Percentiles rank a stretch among this genome's conserved stretches.
These are phyloP conservation scores for Starmera pachycereana DNA, from an alignment of 805 yeast genomes.

Conservation along the genomic window DNA sequence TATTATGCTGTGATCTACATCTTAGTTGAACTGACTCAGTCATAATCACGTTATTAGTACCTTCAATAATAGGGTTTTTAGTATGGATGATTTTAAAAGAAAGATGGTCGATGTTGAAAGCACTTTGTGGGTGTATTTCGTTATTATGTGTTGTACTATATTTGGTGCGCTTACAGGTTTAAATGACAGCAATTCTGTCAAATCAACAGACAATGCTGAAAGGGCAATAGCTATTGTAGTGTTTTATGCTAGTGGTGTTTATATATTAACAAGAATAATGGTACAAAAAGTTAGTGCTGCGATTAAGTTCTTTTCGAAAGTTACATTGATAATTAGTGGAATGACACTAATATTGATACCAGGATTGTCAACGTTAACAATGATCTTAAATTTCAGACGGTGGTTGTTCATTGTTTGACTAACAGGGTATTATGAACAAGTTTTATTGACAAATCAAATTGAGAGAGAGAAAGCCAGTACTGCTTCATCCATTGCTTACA, in stretches of 20 bases:
- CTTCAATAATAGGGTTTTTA: slow-evolving; percentile 62
- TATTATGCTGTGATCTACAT: too few relatives aligned
- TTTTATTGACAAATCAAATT: slow-evolving; percentile 67
- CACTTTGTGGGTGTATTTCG: slow-evolving; percentile 56
- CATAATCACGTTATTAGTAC: slow-evolving; percentile 72
- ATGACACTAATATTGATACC: slow-evolving; percentile 46
- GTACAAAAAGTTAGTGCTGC: too few relatives aligned
- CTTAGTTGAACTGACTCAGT: too few relatives aligned
- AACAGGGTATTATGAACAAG: too few relatives aligned
- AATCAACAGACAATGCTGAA: too few relatives aligned
- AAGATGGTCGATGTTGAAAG: slow-evolving; percentile 54
- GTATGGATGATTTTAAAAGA: slow-evolving; percentile 65
- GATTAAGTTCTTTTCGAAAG: slow-evolving; percentile 64
- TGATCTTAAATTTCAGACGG: slow-evolving; percentile 43
- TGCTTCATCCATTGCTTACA: slow-evolving; percentile 65
- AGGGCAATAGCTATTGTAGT: too few relatives aligned
- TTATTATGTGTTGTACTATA: not conserved
- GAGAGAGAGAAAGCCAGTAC: slow-evolving; percentile 74
- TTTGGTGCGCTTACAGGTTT: slow-evolving; percentile 33
- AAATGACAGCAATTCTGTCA: too few relatives aligned
- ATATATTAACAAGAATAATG: too few relatives aligned
- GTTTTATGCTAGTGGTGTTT: too few relatives aligned
- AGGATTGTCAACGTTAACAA: slow-evolving; percentile 24
- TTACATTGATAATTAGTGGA: slow-evolving; percentile 44
- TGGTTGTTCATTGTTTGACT: slow-evolving; percentile 72